These are phyloP conservation scores for Citrus unshiu DNA, from an alignment of 345 rosid genomes.

Conservation along the genomic window DNA sequence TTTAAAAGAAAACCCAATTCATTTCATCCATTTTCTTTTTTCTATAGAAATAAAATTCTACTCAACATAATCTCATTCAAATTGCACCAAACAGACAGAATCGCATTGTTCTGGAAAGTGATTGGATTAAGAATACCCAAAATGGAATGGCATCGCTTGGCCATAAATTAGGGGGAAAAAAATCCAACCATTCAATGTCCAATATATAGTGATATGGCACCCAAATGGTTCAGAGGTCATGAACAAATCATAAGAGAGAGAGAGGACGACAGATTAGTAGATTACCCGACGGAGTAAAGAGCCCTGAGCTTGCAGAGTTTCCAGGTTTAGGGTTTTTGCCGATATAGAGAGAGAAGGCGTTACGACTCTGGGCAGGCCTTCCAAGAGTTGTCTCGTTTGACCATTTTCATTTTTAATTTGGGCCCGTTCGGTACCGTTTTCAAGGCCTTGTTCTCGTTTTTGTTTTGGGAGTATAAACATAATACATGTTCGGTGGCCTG, in stretches of 20 bases:
- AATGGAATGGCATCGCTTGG: neutral
- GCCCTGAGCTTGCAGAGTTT: neutral
- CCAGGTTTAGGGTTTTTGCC: constrained; percentile 3
- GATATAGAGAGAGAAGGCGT: rapidly evolving
- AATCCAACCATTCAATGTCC: neutral
- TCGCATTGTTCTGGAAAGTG: too few species aligned
- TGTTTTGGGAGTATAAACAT: too few species aligned
- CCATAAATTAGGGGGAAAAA: neutral
- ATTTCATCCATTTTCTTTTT: neutral
- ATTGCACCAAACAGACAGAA: neutral
- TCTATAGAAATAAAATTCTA: neutral
- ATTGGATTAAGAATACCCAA: neutral
- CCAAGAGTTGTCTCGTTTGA: too few species aligned
- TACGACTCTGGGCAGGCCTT: too few species aligned
- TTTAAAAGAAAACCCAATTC: neutral
- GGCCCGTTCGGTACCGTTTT: too few species aligned
- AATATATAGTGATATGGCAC: neutral
- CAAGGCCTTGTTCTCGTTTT: too few species aligned
- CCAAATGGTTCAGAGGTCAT: neutral
- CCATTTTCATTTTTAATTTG: too few species aligned
- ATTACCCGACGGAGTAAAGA: neutral
- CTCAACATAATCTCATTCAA: neutral
- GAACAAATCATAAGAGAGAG: neutral
- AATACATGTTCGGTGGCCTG: too few species aligned
- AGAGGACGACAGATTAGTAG: neutral